These are phyloP conservation scores for Orbilia oligospora DNA, from an alignment of 2,329 filamentous ascomycete genomes.

Conservation along the genomic window DNA sequence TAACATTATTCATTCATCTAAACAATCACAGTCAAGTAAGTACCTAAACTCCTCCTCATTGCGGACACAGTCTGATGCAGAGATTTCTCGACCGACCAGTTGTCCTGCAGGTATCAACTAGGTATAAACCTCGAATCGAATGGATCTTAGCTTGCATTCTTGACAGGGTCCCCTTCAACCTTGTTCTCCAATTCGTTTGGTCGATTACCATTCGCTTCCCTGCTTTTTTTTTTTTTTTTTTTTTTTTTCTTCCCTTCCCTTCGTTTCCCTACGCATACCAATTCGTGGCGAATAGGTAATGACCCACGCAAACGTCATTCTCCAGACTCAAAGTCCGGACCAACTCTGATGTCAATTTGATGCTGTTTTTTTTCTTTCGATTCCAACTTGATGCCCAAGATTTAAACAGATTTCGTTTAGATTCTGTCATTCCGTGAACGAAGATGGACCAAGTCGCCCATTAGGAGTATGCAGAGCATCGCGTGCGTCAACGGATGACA, in stretches of 20 bases:
- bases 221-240: conserved; percentile 23
- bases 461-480: background rate
- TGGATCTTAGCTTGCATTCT: conserved; percentile 52
- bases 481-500: conserved; percentile 20
- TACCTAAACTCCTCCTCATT: conserved; percentile 35
- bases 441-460: conserved; percentile 8
- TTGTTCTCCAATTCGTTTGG: background rate
- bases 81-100: conserved; percentile 46
- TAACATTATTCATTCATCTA: too few species aligned
- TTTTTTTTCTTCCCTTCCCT: too few species aligned
- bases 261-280: background rate
- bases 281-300: conserved; percentile 52
- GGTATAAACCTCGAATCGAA: conserved; percentile 31
- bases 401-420: too few species aligned
- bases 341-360: conserved; percentile 13
- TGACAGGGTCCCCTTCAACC: conserved; percentile 24
- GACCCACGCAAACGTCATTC: conserved; percentile 59
- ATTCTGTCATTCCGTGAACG: too few species aligned
- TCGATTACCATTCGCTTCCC: background rate
- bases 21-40: background rate
- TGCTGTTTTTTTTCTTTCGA: background rate
- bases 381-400: too few species aligned
- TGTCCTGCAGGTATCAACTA: conserved; percentile 51
- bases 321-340: background rate
- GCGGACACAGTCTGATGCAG: conserved; percentile 25